Evolutionary conservation across 148 eudicot species (phyloP).

Genomic region (Vaccinium vitisidaea): DNA sequence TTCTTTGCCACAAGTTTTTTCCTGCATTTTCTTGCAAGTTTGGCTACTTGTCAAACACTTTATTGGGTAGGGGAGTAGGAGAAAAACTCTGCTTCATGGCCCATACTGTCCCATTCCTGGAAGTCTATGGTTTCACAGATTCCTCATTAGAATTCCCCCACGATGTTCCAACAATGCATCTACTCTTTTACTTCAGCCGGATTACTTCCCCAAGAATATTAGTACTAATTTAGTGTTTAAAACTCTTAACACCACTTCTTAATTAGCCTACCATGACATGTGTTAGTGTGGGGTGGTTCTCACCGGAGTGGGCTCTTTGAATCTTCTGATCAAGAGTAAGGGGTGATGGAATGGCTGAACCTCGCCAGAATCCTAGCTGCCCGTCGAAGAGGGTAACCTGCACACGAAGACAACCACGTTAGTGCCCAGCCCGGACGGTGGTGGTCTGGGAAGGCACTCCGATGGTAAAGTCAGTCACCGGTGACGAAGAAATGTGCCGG

Average conservation of each 20-base stretch:
- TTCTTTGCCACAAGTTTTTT: not conserved
- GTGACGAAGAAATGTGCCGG: too few species aligned
- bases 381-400: too few species aligned
- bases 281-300: not conserved
- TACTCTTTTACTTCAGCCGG: conserved; percentile 5
- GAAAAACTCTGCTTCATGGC: not conserved
- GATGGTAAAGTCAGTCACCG: too few species aligned
- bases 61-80: not conserved
- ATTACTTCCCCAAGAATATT: conserved; percentile 20
- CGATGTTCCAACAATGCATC: conserved; percentile 27
- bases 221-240: not conserved
- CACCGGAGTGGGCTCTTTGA: too few species aligned
- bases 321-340: too few species aligned
- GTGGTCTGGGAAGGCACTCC: too few species aligned
- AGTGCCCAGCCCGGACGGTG: too few species aligned
- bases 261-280: not conserved
- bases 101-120: not conserved
- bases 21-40: conserved; percentile 10
- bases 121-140: conserved; percentile 8
- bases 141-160: not conserved
- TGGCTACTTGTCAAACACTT: not conserved
- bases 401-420: too few species aligned
- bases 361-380: too few species aligned
- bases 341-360: too few species aligned
- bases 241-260: not conserved